Percentiles rank a stretch among this genome's conserved stretches.
Conservation (phyloP, 2,329 filamentous ascomycete species). For the Diaporthe sp. region DNA sequence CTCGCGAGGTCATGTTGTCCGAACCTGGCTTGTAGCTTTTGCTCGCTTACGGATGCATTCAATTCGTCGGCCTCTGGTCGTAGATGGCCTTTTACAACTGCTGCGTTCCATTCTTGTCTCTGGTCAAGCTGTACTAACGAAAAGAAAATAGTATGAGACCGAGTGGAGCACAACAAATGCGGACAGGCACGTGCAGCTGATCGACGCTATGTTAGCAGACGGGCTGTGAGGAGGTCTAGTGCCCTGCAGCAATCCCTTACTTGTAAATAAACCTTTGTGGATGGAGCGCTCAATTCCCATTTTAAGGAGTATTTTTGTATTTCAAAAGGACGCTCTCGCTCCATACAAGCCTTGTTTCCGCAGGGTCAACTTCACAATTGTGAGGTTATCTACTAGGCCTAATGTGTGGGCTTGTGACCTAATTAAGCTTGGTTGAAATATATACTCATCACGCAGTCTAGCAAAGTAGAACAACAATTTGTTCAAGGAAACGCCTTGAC, state of each 20-base stretch:
- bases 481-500: too few relatives aligned
- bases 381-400: not conserved
- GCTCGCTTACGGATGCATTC: not conserved
- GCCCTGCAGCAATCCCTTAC: not conserved
- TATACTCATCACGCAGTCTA: not conserved
- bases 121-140: not conserved
- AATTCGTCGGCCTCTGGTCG: too few relatives aligned
- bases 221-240: conserved; percentile 48
- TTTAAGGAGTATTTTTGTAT: not conserved
- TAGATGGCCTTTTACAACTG: not conserved
- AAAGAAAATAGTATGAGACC: conserved; percentile 49
- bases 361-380: not conserved
- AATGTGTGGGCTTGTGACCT: not conserved
- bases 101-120: not conserved
- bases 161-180: conserved; percentile 62
- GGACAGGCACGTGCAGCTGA: conserved; percentile 56
- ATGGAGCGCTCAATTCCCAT: not conserved
- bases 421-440: not conserved
- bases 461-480: not conserved
- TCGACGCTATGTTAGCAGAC: conserved; percentile 61
- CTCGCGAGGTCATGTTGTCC: not conserved
- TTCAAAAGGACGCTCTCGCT: not conserved
- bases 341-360: not conserved
- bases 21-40: not conserved
- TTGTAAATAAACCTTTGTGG: not conserved